phyloP scores from a whole-genome alignment of 495 filamentous ascomycete species.

The Neurospora hispaniola region DNA sequence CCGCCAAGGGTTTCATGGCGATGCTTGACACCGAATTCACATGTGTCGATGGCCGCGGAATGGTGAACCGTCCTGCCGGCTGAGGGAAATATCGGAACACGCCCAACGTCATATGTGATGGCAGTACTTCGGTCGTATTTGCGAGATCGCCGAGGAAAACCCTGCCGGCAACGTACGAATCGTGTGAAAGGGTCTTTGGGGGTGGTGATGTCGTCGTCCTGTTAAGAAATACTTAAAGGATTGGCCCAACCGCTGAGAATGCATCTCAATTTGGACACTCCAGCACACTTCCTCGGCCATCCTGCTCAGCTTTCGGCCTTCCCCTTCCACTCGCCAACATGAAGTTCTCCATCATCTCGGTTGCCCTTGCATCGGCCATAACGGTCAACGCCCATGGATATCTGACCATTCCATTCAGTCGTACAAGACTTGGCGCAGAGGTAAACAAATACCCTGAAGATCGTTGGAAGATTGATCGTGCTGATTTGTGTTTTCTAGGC shows the following conservation, averaged over 20 bases:
- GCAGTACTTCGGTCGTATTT: neutral
- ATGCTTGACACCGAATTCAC: neutral
- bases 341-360: conserved; percentile 8
- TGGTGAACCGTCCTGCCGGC: neutral
- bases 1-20: neutral
- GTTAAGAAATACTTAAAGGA: neutral
- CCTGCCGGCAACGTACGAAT: neutral
- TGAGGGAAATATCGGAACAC: neutral
- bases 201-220: neutral
- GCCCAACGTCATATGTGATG: neutral
- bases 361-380: conserved; percentile 6
- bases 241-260: neutral
- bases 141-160: neutral
- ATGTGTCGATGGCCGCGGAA: neutral
- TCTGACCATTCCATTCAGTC: conserved; percentile 34
- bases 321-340: conserved; percentile 1
- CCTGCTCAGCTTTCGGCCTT: neutral
- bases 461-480: neutral
- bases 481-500: conserved; percentile 20
- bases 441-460: conserved; percentile 14
- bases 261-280: neutral
- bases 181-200: neutral
- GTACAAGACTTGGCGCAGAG: conserved; percentile 37
- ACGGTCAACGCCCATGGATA: conserved; percentile 37
- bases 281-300: neutral